These are phyloP conservation scores for Sclerotinia sclerotiorum DNA, from an alignment of 2,329 filamentous ascomycete genomes.

Conservation along the genomic window DNA sequence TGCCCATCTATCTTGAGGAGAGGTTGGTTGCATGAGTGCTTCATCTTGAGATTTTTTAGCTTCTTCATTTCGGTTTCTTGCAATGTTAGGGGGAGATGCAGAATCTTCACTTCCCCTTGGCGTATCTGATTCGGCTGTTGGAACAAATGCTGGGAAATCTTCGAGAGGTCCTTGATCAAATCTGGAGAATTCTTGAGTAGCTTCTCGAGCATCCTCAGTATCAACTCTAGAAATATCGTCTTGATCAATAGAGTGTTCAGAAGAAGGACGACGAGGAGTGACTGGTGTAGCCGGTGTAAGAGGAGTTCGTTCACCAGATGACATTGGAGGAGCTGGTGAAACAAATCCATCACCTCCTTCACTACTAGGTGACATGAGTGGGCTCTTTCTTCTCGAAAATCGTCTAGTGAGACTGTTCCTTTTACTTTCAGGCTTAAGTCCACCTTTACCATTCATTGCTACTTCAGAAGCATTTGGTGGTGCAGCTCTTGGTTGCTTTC, in stretches of 20 bases:
- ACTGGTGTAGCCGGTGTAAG: slow-evolving; percentile 32
- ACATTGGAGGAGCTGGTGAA: slow-evolving; percentile 38
- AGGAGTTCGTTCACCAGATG: slow-evolving; percentile 36
- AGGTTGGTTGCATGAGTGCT: slow-evolving; percentile 29
- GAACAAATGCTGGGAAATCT: slow-evolving; percentile 83
- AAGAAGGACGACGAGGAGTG: slow-evolving; percentile 42
- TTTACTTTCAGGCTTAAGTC: slow-evolving; percentile 35
- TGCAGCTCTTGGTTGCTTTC: slow-evolving; percentile 42
- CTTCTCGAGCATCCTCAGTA: slow-evolving; percentile 57
- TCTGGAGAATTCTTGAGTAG: slow-evolving; percentile 59
- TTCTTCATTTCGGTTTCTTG: slow-evolving; percentile 35
- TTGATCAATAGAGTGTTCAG: slow-evolving; percentile 47
- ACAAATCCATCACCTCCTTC: slow-evolving; percentile 32
- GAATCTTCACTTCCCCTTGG: slow-evolving; percentile 45
- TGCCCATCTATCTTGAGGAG: slow-evolving; percentile 78
- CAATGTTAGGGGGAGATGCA: slow-evolving; percentile 39
- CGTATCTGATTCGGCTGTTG: slow-evolving; percentile 42
- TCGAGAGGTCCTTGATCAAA: slow-evolving; percentile 88
- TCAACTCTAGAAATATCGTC: slow-evolving; percentile 59
- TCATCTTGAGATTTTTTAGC: slow-evolving; percentile 32
- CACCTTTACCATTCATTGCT: slow-evolving; percentile 41
- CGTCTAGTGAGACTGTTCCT: slow-evolving; percentile 40
- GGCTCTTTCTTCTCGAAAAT: slow-evolving; percentile 45
- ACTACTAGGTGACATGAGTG: slow-evolving; percentile 27
- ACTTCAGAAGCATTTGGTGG: slow-evolving; percentile 25